Conservation (phyloP, 78 protist species). For the Dictyostelium capitatum region DNA sequence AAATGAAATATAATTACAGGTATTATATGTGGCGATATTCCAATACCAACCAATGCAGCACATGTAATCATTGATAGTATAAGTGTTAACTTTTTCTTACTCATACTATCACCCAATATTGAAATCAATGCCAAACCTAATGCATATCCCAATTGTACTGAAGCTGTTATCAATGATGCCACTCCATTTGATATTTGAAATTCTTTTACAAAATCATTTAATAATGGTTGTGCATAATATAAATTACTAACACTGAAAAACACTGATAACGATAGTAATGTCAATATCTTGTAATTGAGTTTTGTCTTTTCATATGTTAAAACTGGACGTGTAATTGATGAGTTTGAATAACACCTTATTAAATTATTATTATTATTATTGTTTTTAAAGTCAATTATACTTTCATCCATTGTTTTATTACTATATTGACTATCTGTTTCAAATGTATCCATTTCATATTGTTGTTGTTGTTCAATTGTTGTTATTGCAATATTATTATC, state of each 20-base stretch:
- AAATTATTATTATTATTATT: not conserved
- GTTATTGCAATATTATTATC: not conserved
- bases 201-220: slow-evolving; percentile 11
- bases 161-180: slow-evolving; percentile 19
- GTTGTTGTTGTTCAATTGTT: not conserved
- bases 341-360: not conserved
- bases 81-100: slow-evolving; percentile 44
- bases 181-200: not conserved
- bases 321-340: slow-evolving; percentile 51
- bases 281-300: slow-evolving; percentile 13
- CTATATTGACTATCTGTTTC: slow-evolving; percentile 7
- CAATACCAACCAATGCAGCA: slow-evolving; percentile 41
- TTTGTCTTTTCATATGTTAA: slow-evolving; percentile 40
- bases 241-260: slow-evolving; percentile 56
- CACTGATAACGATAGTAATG: slow-evolving; percentile 22
- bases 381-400: no score
- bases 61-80: slow-evolving; percentile 31
- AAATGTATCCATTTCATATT: not conserved
- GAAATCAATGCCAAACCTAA: slow-evolving; percentile 45
- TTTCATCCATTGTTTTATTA: not conserved
- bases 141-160: slow-evolving; percentile 60
- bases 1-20: slow-evolving; percentile 51
- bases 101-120: slow-evolving; percentile 40
- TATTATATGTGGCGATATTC: slow-evolving; percentile 3
- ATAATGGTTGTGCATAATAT: slow-evolving; percentile 59